phyloP scores from a whole-genome alignment of 352 stramenopile species.

The Blastocystis hominis region DNA sequence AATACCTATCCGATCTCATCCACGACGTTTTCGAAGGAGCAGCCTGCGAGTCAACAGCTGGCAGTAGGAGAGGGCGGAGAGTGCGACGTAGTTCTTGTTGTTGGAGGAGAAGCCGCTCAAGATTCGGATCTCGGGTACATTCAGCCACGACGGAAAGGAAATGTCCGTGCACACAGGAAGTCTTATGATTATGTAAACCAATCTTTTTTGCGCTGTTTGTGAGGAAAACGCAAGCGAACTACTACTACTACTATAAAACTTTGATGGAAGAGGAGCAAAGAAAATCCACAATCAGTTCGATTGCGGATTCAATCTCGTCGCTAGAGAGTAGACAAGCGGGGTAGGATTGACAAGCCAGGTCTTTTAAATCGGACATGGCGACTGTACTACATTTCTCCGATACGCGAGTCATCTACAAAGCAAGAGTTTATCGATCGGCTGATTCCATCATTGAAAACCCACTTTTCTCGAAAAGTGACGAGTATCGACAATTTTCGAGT shows the following conservation, averaged over 20 bases:
- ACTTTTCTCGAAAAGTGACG: neutral
- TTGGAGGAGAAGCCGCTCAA: slow-evolving; percentile 12
- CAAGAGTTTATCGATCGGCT: neutral
- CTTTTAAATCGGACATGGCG: neutral
- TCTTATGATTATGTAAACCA: slow-evolving; percentile 22
- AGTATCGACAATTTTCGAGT: neutral
- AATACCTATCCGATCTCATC: neutral
- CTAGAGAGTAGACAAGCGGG: neutral
- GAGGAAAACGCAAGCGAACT: no score
- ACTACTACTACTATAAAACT: no score
- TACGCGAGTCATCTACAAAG: neutral
- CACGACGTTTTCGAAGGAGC: neutral
- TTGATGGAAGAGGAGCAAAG: no score
- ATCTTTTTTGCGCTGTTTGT: neutral
- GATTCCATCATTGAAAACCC: neutral
- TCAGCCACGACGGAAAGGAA: neutral
- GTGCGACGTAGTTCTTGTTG: slow-evolving; percentile 6
- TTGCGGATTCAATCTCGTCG: neutral
- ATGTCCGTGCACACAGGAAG: slow-evolving; percentile 10
- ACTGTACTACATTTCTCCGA: neutral
- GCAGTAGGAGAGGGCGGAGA: neutral
- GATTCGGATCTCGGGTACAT: neutral
- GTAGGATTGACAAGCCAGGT: neutral
- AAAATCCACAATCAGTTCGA: neutral
- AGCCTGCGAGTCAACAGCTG: slow-evolving; percentile 26